Evolutionary conservation across 257 asterid species (phyloP).

Genomic region (Echium plantagineum): DNA sequence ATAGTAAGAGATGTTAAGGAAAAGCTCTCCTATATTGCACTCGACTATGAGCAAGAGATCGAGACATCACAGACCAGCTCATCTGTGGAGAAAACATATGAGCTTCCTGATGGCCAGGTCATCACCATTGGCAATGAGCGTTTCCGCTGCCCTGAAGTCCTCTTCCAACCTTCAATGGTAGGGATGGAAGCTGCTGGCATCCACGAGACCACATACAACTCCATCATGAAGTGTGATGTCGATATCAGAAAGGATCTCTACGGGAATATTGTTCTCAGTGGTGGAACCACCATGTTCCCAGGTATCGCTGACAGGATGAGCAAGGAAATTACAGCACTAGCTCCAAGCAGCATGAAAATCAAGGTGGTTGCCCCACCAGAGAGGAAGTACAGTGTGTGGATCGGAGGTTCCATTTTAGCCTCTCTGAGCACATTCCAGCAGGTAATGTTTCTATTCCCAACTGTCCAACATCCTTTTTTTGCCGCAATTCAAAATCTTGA

Average conservation of each 20-base stretch:
- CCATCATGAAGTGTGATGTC: neutral
- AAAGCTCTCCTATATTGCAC: neutral
- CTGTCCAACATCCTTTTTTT: no score
- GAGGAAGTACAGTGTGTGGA: neutral
- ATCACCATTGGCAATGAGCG: neutral
- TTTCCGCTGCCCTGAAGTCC: neutral
- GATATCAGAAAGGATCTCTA: neutral
- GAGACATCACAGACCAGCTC: neutral
- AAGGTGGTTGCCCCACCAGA: neutral
- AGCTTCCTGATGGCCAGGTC: neutral
- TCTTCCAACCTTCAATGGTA: neutral
- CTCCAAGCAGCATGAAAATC: neutral
- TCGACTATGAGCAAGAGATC: neutral
- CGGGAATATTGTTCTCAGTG: neutral
- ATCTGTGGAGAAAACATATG: neutral
- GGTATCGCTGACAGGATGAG: neutral
- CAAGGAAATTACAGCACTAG: neutral
- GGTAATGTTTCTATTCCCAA: neutral
- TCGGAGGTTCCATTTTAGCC: neutral
- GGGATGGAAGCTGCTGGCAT: neutral
- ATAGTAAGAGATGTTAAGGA: neutral
- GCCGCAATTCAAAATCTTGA: neutral
- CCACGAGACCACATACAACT: neutral
- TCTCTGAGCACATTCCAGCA: neutral
- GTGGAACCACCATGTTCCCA: neutral